These are phyloP conservation scores for Dioscorea cayenensis DNA, from an alignment of 116 monocot genomes.

Conservation along the genomic window DNA sequence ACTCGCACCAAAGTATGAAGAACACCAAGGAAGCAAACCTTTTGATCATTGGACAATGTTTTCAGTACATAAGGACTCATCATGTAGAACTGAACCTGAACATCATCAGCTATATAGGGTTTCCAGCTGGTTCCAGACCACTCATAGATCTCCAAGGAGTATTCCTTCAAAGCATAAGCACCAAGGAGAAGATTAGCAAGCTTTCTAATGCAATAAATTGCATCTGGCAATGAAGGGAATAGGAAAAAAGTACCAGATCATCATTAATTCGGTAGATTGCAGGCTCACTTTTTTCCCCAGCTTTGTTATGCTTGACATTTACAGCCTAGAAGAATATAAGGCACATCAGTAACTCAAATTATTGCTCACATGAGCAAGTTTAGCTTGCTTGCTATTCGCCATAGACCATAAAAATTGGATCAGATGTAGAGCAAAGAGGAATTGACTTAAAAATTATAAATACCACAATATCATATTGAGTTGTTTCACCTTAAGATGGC, in stretches of 20 bases:
- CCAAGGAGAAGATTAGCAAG: background rate
- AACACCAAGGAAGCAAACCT: slow-evolving; percentile 27
- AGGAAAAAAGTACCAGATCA: slow-evolving; percentile 68
- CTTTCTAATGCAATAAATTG: background rate
- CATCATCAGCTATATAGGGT: slow-evolving; percentile 91
- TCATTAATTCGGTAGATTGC: slow-evolving; percentile 91
- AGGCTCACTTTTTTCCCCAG: slow-evolving; percentile 69
- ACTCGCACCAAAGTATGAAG: background rate
- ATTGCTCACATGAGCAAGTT: too few species aligned
- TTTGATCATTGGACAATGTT: slow-evolving; percentile 64
- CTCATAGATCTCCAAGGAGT: slow-evolving; percentile 90
- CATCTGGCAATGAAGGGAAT: background rate
- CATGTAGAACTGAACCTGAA: slow-evolving; percentile 98
- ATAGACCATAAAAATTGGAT: background rate
- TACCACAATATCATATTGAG: background rate
- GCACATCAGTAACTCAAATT: too few species aligned
- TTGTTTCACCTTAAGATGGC: slow-evolving; percentile 81
- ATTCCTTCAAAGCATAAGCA: slow-evolving; percentile 44
- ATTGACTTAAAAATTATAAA: background rate
- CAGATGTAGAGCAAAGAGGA: background rate
- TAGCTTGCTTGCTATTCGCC: too few species aligned
- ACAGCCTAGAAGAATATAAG: slow-evolving; percentile 44
- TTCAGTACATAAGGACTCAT: slow-evolving; percentile 98
- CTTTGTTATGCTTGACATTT: slow-evolving; percentile 78
- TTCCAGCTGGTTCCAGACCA: slow-evolving; percentile 90